Evolutionary conservation across 202 grass and related monocot genomes (phyloP).

Genomic region (Panicum virgatum): DNA sequence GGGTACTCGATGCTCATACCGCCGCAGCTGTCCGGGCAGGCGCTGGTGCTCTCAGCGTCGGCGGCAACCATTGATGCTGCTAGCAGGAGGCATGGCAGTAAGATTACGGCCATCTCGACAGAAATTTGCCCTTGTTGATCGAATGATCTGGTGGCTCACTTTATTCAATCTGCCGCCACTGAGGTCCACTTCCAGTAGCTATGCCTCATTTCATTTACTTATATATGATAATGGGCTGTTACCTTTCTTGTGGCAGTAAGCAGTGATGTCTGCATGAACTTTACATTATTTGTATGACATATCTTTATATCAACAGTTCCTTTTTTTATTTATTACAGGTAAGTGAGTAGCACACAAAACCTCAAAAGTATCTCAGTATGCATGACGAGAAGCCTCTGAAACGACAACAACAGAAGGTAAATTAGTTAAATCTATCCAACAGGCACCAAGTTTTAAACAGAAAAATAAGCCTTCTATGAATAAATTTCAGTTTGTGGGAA

Average conservation of each 20-base stretch:
- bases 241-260: background rate
- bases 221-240: background rate
- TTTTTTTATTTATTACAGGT: background rate
- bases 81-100: background rate
- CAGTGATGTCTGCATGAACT: background rate
- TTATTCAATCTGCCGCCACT: background rate
- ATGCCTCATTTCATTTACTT: background rate
- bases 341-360: no score
- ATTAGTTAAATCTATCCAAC: background rate
- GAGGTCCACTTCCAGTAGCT: background rate
- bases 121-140: background rate
- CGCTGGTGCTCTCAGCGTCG: background rate
- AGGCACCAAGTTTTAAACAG: background rate
- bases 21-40: constrained; percentile 8
- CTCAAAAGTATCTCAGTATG: no score
- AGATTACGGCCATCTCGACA: background rate
- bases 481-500: background rate
- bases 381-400: background rate
- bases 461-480: background rate
- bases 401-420: background rate
- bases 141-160: background rate
- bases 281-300: background rate
- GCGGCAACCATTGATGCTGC: background rate
- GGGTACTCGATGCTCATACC: background rate
- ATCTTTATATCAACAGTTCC: background rate